Percentiles rank a stretch among this genome's conserved stretches.
Evolutionary conservation across 2,329 filamentous ascomycete genomes (phyloP).

Genomic region (Xylariaceae sp.): DNA sequence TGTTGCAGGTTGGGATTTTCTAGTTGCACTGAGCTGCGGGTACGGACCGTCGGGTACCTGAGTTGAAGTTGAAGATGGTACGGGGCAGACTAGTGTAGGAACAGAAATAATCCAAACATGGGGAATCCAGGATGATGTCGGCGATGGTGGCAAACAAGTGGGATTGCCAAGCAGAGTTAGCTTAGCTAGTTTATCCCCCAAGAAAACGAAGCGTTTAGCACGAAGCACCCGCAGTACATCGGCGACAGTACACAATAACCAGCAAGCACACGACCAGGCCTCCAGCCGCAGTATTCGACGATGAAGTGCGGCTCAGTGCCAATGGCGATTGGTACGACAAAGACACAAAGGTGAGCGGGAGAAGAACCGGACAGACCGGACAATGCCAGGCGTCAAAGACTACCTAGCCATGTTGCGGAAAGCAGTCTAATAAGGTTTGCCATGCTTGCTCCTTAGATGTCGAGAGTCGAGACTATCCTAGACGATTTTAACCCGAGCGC

Average conservation of each 20-base stretch:
- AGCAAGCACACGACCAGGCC: slow-evolving; percentile 1
- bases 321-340: slow-evolving; percentile 15
- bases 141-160: slow-evolving; percentile 2
- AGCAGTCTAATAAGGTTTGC: not conserved
- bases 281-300: slow-evolving; percentile 5
- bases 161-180: slow-evolving; percentile 9
- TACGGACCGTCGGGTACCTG: not conserved
- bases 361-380: not conserved
- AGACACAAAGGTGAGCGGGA: slow-evolving; percentile 5
- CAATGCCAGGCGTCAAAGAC: not conserved
- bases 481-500: not conserved
- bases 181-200: not conserved
- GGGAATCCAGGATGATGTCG: not conserved
- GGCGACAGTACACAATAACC: slow-evolving; percentile 1
- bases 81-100: not conserved
- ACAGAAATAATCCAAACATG: slow-evolving; percentile 1
- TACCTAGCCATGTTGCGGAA: slow-evolving; percentile 1
- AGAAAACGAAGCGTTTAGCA: slow-evolving; percentile 1
- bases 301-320: slow-evolving; percentile 8
- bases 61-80: not conserved
- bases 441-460: slow-evolving; percentile 1
- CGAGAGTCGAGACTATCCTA: slow-evolving; percentile 5
- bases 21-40: not conserved
- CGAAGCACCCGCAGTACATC: not conserved
- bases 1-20: not conserved